Base-by-base conservation (phyloP, 2,329 filamentous ascomycete genomes). In the Lachnellula hyalina region DNA sequence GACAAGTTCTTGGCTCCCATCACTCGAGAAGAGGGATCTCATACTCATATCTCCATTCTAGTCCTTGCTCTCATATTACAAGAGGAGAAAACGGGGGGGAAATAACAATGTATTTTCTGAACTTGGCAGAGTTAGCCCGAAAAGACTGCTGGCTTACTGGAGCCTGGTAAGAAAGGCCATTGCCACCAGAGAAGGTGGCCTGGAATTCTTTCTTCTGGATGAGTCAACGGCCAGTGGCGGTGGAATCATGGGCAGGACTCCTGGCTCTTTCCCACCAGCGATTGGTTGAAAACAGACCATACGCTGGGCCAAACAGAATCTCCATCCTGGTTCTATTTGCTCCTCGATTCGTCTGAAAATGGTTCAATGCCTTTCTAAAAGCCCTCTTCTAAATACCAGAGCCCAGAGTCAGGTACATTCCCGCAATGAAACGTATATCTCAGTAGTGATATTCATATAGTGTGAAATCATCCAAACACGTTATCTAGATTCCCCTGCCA, bases 381-480 rank as follows among this genome's bases (percentile, higher is more conserved):
- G 4, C 28, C 28, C 9, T 32, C 9, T 32, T 9, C 28, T 4
- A 32, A 11, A 12, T 11, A 12, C 12, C 28, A 40, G n/a, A 25
- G 32, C 12, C 7, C 11, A 49, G 12, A 19, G 28, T 4, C 32
- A 32, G 9, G 28, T 12, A 32, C 3, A 9, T 32, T 12, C 11
- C 4, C 28, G 28, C 28, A 32, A 12, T 19, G n/a, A 28, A 38
- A 19, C 15, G 17, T 50, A 50, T 50, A 50, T 41, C 19, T 50
- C 36, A 41, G 35, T 11, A 6, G 19, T 50, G 36, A 50, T 50
- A 50, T 50, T 42, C 36, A 50, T 50, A 41, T 50, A 25, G 23
- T 28, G 41, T 42, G 34, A 42, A 50, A 40, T 41, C 35, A 28
- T 25, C 14, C 21, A 32, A 42, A 40, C 15, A 17, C 23, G 23